Evolutionary conservation across 2,329 filamentous ascomycete species (phyloP).

Genomic region (Aspergillus costaricaensis): DNA sequence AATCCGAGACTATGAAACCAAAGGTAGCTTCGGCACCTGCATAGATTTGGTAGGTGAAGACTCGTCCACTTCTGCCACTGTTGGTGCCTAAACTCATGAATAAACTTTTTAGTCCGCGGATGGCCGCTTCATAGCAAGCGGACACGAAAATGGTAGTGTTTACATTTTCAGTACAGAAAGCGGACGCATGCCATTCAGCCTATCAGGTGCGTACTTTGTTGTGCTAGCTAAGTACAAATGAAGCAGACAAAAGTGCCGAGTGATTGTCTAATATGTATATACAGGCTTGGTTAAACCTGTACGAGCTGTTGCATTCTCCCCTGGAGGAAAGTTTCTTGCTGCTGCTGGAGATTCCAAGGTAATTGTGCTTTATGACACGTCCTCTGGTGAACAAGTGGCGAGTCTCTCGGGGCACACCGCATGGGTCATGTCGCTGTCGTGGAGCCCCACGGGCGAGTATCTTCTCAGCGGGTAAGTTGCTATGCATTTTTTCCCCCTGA

Average conservation of each 20-base stretch:
- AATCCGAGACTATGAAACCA: constrained; percentile 84
- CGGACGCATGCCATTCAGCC: constrained; percentile 78
- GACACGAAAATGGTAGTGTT: constrained; percentile 86
- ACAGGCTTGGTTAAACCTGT: constrained; percentile 83
- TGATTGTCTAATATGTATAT: constrained; percentile 16
- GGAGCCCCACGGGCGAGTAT: constrained; percentile 91
- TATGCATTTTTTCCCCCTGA: neutral
- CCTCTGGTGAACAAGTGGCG: constrained; percentile 87
- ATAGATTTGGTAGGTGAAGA: constrained; percentile 67
- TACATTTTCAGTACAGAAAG: constrained; percentile 96
- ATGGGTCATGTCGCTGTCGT: constrained; percentile 90
- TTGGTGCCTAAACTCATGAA: constrained; percentile 15
- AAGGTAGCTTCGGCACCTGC: constrained; percentile 86
- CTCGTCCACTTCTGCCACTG: neutral
- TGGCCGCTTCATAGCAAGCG: constrained; percentile 83
- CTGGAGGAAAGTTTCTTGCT: constrained; percentile 78
- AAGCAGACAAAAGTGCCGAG: neutral
- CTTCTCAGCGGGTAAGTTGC: constrained; percentile 72
- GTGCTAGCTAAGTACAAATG: neutral
- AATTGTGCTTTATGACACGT: constrained; percentile 89
- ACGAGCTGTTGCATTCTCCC: constrained; percentile 83
- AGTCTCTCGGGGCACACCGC: constrained; percentile 77
- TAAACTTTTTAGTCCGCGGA: constrained; percentile 58
- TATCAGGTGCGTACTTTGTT: constrained; percentile 64
- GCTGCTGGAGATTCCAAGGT: constrained; percentile 86